Evolutionary conservation across 2,329 filamentous ascomycete species (phyloP).

Genomic region (Zopfia rhizophila): DNA sequence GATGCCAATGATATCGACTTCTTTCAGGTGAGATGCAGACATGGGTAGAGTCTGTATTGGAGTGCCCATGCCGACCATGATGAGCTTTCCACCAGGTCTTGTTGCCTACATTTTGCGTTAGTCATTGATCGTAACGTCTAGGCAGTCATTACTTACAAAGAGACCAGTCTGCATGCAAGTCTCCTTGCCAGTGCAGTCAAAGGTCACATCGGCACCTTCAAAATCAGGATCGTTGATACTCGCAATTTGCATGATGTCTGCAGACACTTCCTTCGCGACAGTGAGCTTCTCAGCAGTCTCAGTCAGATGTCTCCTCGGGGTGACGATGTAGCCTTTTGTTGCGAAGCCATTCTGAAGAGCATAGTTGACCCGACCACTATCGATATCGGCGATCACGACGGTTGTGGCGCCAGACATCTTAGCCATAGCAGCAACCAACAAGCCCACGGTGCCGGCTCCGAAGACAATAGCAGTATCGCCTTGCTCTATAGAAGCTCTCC

Average conservation of each 20-base stretch:
- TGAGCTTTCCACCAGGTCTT: conserved; percentile 61
- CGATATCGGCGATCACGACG: conserved; percentile 54
- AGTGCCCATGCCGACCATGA: conserved; percentile 68
- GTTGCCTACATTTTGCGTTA: conserved; percentile 45
- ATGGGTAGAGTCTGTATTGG: conserved; percentile 65
- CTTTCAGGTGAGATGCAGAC: conserved; percentile 64
- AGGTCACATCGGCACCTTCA: conserved; percentile 53
- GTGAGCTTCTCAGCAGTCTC: conserved; percentile 46
- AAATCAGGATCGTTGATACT: conserved; percentile 49
- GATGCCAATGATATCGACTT: conserved; percentile 68
- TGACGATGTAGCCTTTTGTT: conserved; percentile 50
- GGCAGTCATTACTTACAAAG: conserved; percentile 42
- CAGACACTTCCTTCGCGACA: conserved; percentile 48
- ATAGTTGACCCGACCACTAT: conserved; percentile 52
- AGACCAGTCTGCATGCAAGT: conserved; percentile 56
- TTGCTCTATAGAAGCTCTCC: conserved; percentile 76
- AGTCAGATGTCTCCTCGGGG: conserved; percentile 30
- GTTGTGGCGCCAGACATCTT: conserved; percentile 54
- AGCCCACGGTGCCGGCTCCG: conserved; percentile 75
- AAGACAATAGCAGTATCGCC: conserved; percentile 85
- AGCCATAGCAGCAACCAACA: conserved; percentile 53
- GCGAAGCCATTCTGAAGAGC: conserved; percentile 52
- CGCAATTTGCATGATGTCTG: conserved; percentile 49
- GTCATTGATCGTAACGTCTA: not conserved
- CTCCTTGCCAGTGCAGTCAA: conserved; percentile 56